Conservation (phyloP, 768 basidiomycete species). For the Boletus subparvulus region DNA sequence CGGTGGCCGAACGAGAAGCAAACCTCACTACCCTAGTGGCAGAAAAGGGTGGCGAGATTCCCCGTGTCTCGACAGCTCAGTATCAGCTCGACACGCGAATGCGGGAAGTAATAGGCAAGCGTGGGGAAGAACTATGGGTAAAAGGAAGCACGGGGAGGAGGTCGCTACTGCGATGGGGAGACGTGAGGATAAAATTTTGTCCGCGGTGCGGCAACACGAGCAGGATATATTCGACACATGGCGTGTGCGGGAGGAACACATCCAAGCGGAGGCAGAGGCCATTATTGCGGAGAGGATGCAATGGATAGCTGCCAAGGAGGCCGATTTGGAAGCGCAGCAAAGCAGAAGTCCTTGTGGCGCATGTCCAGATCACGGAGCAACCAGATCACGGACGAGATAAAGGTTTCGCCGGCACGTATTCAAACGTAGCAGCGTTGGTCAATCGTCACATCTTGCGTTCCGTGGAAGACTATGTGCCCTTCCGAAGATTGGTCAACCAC, state of each 20-base stretch:
- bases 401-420: no score
- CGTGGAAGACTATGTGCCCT: conserved; percentile 35
- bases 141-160: conserved; percentile 69
- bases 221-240: conserved; percentile 63
- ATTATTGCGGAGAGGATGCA: conserved; percentile 40
- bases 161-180: conserved; percentile 61
- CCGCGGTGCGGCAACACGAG: conserved; percentile 62
- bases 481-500: conserved; percentile 69
- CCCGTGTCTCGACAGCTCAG: conserved; percentile 43
- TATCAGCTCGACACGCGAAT: conserved; percentile 45
- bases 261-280: conserved; percentile 48
- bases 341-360: conserved; percentile 24
- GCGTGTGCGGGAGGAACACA: conserved; percentile 48
- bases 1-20: conserved; percentile 55
- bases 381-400: no score
- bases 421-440: no score
- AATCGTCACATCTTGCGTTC: no score
- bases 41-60: conserved; percentile 63
- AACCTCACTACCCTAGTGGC: conserved; percentile 45
- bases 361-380: no score
- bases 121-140: conserved; percentile 74
- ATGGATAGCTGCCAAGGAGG: conserved; percentile 51
- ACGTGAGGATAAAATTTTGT: conserved; percentile 71
- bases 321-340: conserved; percentile 54
- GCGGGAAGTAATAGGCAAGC: conserved; percentile 55